Percentiles rank a stretch among this genome's conserved stretches.
These are phyloP conservation scores for Aciculoconidium aculeatum DNA, from an alignment of 805 yeast genomes.

Conservation along the genomic window DNA sequence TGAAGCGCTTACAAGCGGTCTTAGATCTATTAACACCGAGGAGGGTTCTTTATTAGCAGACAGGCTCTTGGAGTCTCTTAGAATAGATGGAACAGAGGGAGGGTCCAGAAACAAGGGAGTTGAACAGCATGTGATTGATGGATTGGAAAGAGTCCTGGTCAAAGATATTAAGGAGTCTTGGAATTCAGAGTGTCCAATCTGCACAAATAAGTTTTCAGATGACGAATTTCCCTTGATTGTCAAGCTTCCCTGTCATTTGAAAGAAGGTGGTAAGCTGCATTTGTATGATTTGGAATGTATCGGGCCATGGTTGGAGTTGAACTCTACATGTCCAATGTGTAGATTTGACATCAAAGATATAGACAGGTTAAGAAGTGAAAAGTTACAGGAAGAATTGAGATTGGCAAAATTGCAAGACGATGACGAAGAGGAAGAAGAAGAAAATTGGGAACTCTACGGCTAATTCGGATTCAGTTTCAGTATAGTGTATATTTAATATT, in stretches of 20 bases:
- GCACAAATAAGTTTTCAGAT: constrained; percentile 64
- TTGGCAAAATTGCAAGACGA: constrained; percentile 39
- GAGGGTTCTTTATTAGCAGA: constrained; percentile 26
- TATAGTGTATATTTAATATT: no score
- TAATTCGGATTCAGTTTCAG: no score
- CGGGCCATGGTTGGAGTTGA: constrained; percentile 77
- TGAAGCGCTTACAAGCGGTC: constrained; percentile 26
- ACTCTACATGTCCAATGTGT: constrained; percentile 82
- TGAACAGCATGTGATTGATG: constrained; percentile 63
- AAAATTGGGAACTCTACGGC: constrained; percentile 78
- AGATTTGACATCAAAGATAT: constrained; percentile 58
- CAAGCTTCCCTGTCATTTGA: constrained; percentile 56
- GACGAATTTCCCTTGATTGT: constrained; percentile 81
- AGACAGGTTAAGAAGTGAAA: constrained; percentile 21
- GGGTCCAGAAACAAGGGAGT: constrained; percentile 42
- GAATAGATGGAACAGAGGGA: constrained; percentile 7
- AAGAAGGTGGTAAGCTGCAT: constrained; percentile 40
- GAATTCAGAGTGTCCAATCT: constrained; percentile 75
- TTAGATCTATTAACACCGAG: constrained; percentile 23
- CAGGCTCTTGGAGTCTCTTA: constrained; percentile 20
- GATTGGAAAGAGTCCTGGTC: constrained; percentile 59
- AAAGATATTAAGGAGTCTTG: constrained; percentile 31
- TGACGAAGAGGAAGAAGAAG: constrained; percentile 58
- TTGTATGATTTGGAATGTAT: constrained; percentile 86
- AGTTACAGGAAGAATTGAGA: constrained; percentile 29